Evolutionary conservation across 2,329 filamentous ascomycete species (phyloP).

Genomic region (Apiospora rasikravindrae): DNA sequence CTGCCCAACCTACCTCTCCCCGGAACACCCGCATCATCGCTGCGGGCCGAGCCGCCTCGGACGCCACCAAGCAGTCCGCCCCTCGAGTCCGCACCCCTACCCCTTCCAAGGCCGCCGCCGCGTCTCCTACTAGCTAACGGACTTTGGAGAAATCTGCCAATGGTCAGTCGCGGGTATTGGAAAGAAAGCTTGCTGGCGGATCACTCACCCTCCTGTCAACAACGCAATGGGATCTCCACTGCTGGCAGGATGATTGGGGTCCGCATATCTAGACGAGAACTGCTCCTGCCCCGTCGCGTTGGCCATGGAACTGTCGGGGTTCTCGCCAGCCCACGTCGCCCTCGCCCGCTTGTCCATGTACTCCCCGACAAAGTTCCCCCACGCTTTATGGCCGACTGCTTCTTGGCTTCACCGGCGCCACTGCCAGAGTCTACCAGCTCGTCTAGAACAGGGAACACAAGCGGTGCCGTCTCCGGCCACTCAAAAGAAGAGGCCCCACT

Average conservation of each 20-base stretch:
- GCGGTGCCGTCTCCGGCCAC: conserved; percentile 51
- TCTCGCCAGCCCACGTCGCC: conserved; percentile 50
- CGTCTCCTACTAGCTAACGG: not conserved
- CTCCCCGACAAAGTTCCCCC: conserved; percentile 45
- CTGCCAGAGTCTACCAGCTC: conserved; percentile 16
- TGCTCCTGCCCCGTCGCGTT: conserved; percentile 29
- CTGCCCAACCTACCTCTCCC: not conserved
- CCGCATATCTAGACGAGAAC: conserved; percentile 36
- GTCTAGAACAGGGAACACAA: conserved; percentile 54
- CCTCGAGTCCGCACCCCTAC: not conserved
- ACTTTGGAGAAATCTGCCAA: not conserved
- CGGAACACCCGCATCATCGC: not conserved
- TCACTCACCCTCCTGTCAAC: conserved; percentile 28
- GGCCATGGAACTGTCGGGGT: conserved; percentile 41
- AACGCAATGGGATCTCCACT: conserved; percentile 34
- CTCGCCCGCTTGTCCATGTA: conserved; percentile 56
- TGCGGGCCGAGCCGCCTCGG: not conserved
- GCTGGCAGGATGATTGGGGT: conserved; percentile 34
- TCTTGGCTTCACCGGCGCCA: conserved; percentile 25
- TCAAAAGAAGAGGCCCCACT: conserved; percentile 46
- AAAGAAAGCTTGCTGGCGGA: not conserved
- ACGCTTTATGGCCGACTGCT: conserved; percentile 34
- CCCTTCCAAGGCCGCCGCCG: not conserved
- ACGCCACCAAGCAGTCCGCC: not conserved
- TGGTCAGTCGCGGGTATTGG: not conserved